Base-by-base conservation (phyloP, 345 rosid genomes). In the Brassica nigra region DNA sequence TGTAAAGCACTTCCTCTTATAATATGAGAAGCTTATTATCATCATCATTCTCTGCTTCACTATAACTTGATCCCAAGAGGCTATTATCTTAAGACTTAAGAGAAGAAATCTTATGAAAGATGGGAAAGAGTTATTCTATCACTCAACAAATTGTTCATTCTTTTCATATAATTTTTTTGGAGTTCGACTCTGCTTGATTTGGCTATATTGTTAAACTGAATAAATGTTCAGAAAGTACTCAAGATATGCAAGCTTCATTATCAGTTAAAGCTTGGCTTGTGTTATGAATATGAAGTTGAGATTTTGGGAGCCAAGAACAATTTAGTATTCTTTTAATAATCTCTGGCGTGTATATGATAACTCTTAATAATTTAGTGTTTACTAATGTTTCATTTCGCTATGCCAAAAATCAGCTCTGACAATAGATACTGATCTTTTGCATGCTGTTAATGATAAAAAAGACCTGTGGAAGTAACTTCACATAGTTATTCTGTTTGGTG, bases 1-100 rank as follows among this genome's bases (percentile, higher is more conserved):
- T 61, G 89, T 90, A 86, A 88, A 86, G 85, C 87, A 80, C 76
- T 84, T 74, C 83, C 83, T 88, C 84, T 76, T 84, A 76, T 87
- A 85, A 76, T 18, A 11, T 71, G 65, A n/a, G 54, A 64, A 54
- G 39, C 70, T 64, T 68, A 67, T 68, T 78, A 73, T 44, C 71
- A 62, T 62, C 72, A 78, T 62, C 67, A 55, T 12, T 62, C 59
- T 80, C 66, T 49, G n/a, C 75, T 47, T 59, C 73, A 68, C 31
- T 67, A 68, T 61, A 20, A 61, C 12, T 73, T 12, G 65, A 68
- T 73, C 57, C 27, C 14, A 74, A 68, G 33, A 61, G 44, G 75
- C 64, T 68, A 74, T 61, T 59, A 9, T 74, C 62, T 74, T 9
- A 74, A 74, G 37, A 68, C 71, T 62, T 0, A 29, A 42, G 75